phyloP scores from a whole-genome alignment of 352 stramenopile genomes.

The Globisporangium parvum region DNA sequence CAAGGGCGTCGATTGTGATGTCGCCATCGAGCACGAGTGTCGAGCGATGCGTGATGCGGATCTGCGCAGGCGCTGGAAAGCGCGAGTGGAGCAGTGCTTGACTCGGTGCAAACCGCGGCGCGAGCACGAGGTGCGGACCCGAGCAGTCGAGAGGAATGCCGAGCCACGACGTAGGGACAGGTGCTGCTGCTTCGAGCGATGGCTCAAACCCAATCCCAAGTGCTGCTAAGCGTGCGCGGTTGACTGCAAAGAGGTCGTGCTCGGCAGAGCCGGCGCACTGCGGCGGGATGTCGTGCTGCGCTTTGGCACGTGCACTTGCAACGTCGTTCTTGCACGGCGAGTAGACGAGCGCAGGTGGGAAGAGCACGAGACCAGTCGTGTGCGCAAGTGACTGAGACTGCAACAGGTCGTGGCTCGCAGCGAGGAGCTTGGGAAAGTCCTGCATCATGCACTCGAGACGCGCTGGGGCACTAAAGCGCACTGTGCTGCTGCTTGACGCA shows the following conservation, averaged over 20 bases:
- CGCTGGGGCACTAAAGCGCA: constrained; percentile 55
- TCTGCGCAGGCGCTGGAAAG: constrained; percentile 22
- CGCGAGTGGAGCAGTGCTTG: constrained; percentile 22
- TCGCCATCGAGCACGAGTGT: constrained; percentile 49
- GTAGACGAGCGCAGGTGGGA: constrained; percentile 56
- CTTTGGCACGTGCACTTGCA: constrained; percentile 43
- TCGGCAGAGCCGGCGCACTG: constrained; percentile 61
- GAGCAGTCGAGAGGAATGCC: constrained; percentile 40
- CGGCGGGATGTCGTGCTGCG: constrained; percentile 40
- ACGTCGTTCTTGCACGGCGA: constrained; percentile 73
- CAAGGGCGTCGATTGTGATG: constrained; percentile 34
- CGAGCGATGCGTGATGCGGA: constrained; percentile 40
- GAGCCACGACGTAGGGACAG: constrained; percentile 28
- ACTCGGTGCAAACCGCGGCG: constrained; percentile 29
- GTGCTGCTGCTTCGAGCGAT: not conserved
- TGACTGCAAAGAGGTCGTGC: constrained; percentile 53
- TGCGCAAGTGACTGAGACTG: constrained; percentile 9
- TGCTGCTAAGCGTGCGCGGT: constrained; percentile 30
- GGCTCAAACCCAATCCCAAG: constrained; percentile 19
- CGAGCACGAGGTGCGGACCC: constrained; percentile 42
- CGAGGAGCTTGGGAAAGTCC: constrained; percentile 60
- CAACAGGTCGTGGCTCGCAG: constrained; percentile 19
- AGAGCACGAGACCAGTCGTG: constrained; percentile 40
- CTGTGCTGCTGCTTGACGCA: constrained; percentile 17
- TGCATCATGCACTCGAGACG: constrained; percentile 81